Evolutionary conservation across 2,329 filamentous ascomycete species (phyloP).

Genomic region (Blumeriella jaapii): DNA sequence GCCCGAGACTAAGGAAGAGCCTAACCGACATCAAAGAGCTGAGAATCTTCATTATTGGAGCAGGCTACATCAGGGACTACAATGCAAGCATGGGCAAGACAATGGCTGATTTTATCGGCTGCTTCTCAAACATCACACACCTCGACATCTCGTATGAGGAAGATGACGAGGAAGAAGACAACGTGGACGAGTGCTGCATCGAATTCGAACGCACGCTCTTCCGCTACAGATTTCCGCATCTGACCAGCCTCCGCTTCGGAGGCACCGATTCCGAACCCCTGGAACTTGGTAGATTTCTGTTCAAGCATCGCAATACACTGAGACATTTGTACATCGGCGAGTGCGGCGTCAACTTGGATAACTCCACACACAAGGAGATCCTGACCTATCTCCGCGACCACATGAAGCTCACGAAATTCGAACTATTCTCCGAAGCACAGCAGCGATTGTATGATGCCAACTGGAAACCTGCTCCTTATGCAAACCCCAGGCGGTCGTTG

Average conservation of each 20-base stretch:
- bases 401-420: constrained; percentile 3
- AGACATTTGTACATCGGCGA: constrained; percentile 2
- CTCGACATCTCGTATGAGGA: constrained; percentile 6
- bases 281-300: constrained; percentile 2
- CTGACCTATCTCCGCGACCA: constrained; percentile 1
- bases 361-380: neutral
- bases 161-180: neutral
- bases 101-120: constrained; percentile 2
- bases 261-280: neutral
- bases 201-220: constrained; percentile 3
- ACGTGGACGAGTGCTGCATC: neutral
- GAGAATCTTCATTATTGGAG: neutral
- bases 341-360: neutral
- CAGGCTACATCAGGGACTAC: neutral
- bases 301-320: constrained; percentile 2
- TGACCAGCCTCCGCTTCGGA: neutral
- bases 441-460: constrained; percentile 2
- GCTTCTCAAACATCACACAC: neutral
- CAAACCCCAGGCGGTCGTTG: constrained; percentile 1
- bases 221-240: constrained; percentile 2
- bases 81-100: neutral
- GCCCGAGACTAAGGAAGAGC: neutral
- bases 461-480: constrained; percentile 1
- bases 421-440: constrained; percentile 1
- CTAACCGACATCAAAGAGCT: constrained; percentile 1